Percentiles rank a stretch among this genome's conserved stretches.
Conservation (phyloP, 169 alveolate species). For the Eimeria falciformis region DNA sequence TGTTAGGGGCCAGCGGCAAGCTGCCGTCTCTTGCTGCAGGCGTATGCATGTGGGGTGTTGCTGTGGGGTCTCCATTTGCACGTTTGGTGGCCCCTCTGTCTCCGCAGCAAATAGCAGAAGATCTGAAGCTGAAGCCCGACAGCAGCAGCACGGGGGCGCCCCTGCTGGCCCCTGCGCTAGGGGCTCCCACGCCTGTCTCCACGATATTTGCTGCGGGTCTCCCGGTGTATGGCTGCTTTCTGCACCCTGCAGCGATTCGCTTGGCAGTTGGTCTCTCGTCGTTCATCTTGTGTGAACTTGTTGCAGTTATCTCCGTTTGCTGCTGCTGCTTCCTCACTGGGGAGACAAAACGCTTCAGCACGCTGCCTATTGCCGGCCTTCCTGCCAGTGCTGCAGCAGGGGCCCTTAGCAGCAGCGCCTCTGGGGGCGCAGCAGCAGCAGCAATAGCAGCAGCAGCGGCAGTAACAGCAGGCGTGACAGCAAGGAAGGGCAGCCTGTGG, state of each 20-base stretch:
- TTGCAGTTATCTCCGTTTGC: slow-evolving; percentile 60
- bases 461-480: slow-evolving; percentile 44
- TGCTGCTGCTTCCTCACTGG: slow-evolving; percentile 59
- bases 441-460: slow-evolving; percentile 69
- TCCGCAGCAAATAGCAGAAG: slow-evolving; percentile 54
- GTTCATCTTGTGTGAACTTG: slow-evolving; percentile 57
- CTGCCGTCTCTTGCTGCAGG: slow-evolving; percentile 58
- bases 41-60: slow-evolving; percentile 65
- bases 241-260: slow-evolving; percentile 68
- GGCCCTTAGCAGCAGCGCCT: slow-evolving; percentile 66
- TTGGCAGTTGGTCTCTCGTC: slow-evolving; percentile 57
- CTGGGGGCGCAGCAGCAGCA: slow-evolving; percentile 73
- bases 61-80: slow-evolving; percentile 47
- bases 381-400: slow-evolving; percentile 68
- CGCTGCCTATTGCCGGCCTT: slow-evolving; percentile 63
- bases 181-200: slow-evolving; percentile 38
- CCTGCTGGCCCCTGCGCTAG: slow-evolving; percentile 13
- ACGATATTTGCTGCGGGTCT: slow-evolving; percentile 50
- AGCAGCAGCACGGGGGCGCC: slow-evolving; percentile 55
- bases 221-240: slow-evolving; percentile 69
- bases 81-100: slow-evolving; percentile 37
- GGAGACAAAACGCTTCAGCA: slow-evolving; percentile 62
- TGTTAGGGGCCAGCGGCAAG: slow-evolving; percentile 28
- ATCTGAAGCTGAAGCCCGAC: slow-evolving; percentile 51
- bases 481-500: slow-evolving; percentile 65